Evolutionary conservation across 352 stramenopile species (phyloP), one percentile per base, ranked within the genome.

Genomic region (Phytopythium montanum): DNA sequence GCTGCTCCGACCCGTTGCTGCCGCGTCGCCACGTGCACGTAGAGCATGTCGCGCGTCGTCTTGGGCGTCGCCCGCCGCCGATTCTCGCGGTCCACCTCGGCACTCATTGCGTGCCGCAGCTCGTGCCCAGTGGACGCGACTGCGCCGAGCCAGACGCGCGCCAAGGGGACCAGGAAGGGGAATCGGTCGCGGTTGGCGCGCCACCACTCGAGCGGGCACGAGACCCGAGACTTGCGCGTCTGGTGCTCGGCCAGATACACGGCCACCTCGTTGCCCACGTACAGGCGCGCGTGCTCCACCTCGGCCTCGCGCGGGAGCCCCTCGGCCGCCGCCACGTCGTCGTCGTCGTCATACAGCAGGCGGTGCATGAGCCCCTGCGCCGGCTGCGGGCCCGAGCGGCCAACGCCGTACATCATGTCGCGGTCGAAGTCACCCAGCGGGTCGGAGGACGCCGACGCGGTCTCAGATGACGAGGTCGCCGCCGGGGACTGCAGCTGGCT

Each of bases 331-430:
- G 56, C 28, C 16, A 69, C 70, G 10, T 83, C 74, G 25, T 83
- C 74, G 36, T 83, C 74, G 31, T 83, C 74, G 39, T 83, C 74
- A 45, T 80, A 83, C 36, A 83, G 51, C 33, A 83, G 51, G 10
- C 74, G 74, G 42, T 83, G 70, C 74, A 83, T 83, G 21, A 83
- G 57, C 1, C 70, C 73, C n/a, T 75, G 68, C 5, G 62, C 62
- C 0, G 54, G 29, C 38, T 4, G 38, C 21, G 51, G 33, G 21
- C n/a, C 51, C 9, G 45, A 42, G 4, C 61, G 62, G 9, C 45
- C 26, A 25, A 73, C 62, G 5, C 57, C 53, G 25, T 76, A 74
- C 31, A 81, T 66, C 13, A 75, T 65, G 14, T 73, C 70, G 26
- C 60, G 64, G 10, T 76, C 73, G 38, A 79, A 72, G 18, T 76